Evolutionary conservation across 2,329 filamentous ascomycete species (phyloP), one percentile per base, ranked within the genome.

Genomic region (Xylaria multiplex): DNA sequence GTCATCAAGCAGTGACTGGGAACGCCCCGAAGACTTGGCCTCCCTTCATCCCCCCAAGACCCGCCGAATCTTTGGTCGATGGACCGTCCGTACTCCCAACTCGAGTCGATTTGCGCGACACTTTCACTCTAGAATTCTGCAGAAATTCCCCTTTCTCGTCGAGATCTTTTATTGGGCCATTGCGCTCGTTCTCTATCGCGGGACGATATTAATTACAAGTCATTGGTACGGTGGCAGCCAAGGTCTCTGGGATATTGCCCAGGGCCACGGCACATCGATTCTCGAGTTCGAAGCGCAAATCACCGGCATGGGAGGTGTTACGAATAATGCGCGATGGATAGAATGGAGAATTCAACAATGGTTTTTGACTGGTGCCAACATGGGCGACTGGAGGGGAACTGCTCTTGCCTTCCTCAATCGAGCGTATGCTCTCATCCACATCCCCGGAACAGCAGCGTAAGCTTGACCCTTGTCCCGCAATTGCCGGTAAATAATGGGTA

Each of bases 161-260:
- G 89, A 91, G 77, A 91, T 91, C 88, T 91, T 91, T 76, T 91
- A 91, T 79, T 91, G 89, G 89, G 82, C 85, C 49, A 82, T 91
- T 71, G 90, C 88, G 73, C 86, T 89, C 69, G 81, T 84, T 52
- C 88, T 90, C 74, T 91, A 91, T 78, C 82, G 84, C 43, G 80
- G 88, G 76, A 89, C 87, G 7, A 83, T 85, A 16, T 79, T 83
- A 16, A 75, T 84, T 6, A 83, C 85, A 2, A 81, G 84, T 64
- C 76, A 77, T 54, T 78, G 85, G 61, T 87, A 86, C 64, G 84
- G 84, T 42, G 82, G 83, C 50, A 81, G 81, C 43, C 77, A 75
- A 45, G 72, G 77, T 16, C 79, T 85, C 19, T 82, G 82, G 73
- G 78, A 83, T 57, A 77, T 81, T 9, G 82, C 82, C 3, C 79